Conservation (phyloP, 176 grass and related monocot genomes). For the Hordeum vulgare region DNA sequence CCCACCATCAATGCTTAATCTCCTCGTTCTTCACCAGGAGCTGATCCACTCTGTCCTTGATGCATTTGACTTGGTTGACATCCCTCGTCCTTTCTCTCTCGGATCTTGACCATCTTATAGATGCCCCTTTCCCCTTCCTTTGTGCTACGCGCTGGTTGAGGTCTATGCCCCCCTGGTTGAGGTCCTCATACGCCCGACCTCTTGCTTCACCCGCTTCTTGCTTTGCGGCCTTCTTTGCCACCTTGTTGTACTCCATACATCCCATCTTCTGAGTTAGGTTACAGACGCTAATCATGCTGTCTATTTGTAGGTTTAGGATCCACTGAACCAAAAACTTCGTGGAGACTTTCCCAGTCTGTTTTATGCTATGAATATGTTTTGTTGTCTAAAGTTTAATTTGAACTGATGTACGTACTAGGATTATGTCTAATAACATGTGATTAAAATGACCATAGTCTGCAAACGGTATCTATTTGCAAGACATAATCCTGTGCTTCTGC, state of each 20-base stretch:
- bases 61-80: too few species aligned
- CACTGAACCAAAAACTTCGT: slow-evolving; percentile 1
- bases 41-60: too few species aligned
- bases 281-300: not conserved
- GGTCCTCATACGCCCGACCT: too few species aligned
- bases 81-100: too few species aligned
- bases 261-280: not conserved
- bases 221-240: too few species aligned
- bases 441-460: not conserved
- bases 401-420: not conserved
- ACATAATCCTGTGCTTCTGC: slow-evolving; percentile 1
- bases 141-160: too few species aligned
- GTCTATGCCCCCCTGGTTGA: too few species aligned
- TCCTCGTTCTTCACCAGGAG: too few species aligned
- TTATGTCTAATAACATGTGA: not conserved
- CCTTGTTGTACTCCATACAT: not conserved
- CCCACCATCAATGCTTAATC: too few species aligned
- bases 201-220: too few species aligned
- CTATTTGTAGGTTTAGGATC: slow-evolving; percentile 13
- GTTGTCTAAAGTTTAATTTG: not conserved
- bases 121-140: too few species aligned
- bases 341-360: not conserved
- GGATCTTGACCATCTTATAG: too few species aligned
- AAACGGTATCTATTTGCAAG: not conserved
- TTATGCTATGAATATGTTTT: slow-evolving; percentile 1